phyloP scores from a whole-genome alignment of 2,329 filamentous ascomycete genomes.

The Trichoderma guizhouense region DNA sequence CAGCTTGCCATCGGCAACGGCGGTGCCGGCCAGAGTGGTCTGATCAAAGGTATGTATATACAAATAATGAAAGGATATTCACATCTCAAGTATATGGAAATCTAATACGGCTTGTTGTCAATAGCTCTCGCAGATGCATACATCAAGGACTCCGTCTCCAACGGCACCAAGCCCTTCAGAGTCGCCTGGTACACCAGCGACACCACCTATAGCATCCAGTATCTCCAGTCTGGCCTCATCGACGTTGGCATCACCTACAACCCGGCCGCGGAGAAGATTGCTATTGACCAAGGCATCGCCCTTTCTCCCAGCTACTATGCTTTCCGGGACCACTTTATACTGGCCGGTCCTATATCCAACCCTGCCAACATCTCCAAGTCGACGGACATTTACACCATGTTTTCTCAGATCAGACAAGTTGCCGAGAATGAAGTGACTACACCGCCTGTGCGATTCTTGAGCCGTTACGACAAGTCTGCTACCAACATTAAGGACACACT shows the following conservation, averaged over 20 bases:
- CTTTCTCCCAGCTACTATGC: conserved; percentile 33
- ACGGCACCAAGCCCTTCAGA: conserved; percentile 32
- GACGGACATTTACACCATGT: conserved; percentile 33
- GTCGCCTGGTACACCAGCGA: conserved; percentile 46
- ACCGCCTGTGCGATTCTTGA: conserved; percentile 40
- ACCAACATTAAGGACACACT: conserved; percentile 47
- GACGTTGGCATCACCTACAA: conserved; percentile 48
- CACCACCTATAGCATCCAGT: conserved; percentile 44
- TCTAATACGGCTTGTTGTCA: not conserved
- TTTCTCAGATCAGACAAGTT: conserved; percentile 33
- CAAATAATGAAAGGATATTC: not conserved
- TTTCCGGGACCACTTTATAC: conserved; percentile 46
- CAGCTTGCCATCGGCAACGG: conserved; percentile 35
- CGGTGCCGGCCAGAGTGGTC: conserved; percentile 37
- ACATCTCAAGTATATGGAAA: not conserved
- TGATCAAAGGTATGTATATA: conserved; percentile 30
- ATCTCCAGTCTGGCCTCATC: conserved; percentile 36
- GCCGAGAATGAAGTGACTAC: conserved; percentile 32
- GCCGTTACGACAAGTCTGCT: conserved; percentile 46
- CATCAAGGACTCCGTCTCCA: conserved; percentile 24
- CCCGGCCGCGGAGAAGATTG: conserved; percentile 40
- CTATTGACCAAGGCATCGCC: conserved; percentile 39
- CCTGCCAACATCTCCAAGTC: conserved; percentile 32
- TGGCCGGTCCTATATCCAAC: conserved; percentile 38
- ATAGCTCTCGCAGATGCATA: conserved; percentile 29